phyloP scores from a whole-genome alignment of 1,139 yeast species.

The Saccharomyces hybrid region DNA sequence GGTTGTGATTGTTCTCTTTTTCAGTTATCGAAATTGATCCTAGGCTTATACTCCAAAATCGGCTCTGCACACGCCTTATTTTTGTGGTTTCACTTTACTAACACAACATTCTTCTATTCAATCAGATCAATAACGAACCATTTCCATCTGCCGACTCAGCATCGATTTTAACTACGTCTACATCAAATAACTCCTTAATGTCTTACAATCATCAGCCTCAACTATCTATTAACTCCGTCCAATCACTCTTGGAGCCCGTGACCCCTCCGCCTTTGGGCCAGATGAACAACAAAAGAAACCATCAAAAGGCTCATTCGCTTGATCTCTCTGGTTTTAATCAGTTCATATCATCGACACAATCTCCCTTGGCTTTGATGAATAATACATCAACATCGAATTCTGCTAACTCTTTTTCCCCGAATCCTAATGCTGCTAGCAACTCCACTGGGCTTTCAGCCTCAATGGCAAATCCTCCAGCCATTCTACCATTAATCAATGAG shows the following conservation, averaged over 20 bases:
- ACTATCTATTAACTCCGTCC: constrained; percentile 33
- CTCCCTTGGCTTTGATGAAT: constrained; percentile 2
- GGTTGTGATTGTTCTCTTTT: constrained; percentile 1
- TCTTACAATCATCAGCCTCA: constrained; percentile 28
- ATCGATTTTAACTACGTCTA: not conserved
- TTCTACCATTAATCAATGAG: constrained; percentile 26
- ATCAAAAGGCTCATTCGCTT: constrained; percentile 29
- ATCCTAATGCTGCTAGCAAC: constrained; percentile 13
- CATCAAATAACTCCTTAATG: constrained; percentile 7
- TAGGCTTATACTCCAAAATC: not conserved
- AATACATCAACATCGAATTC: not conserved
- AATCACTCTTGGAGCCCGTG: constrained; percentile 36
- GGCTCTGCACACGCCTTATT: not conserved
- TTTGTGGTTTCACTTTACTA: not conserved
- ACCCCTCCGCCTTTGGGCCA: constrained; percentile 31
- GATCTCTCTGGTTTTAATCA: constrained; percentile 29
- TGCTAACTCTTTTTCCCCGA: constrained; percentile 7
- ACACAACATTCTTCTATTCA: not conserved
- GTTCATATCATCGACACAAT: constrained; percentile 15
- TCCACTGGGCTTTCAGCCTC: not conserved
- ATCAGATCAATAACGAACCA: constrained; percentile 1
- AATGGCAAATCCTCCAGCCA: constrained; percentile 5
- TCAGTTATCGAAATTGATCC: not conserved
- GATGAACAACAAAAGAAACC: constrained; percentile 27
- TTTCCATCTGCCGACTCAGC: not conserved